Percentiles rank a stretch among this genome's conserved stretches.
phyloP scores from a whole-genome alignment of 2,329 filamentous ascomycete genomes.

The Atkinsonella texensis region DNA sequence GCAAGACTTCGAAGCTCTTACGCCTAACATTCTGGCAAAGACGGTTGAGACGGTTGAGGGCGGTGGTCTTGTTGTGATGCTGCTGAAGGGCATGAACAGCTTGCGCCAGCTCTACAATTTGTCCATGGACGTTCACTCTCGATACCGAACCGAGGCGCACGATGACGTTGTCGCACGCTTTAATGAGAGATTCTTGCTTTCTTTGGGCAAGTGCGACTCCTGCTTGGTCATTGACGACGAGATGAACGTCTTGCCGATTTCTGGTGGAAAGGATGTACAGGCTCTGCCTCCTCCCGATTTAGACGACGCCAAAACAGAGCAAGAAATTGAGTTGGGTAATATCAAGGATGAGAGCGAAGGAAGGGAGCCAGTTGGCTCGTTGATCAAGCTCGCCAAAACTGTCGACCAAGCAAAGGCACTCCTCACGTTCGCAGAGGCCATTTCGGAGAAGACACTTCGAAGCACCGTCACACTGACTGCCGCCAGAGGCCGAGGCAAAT shows the following conservation, averaged over 20 bases:
- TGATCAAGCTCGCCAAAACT: conserved; percentile 77
- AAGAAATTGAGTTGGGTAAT: conserved; percentile 64
- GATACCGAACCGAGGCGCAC: conserved; percentile 93
- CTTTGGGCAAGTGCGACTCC: conserved; percentile 85
- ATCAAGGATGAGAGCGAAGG: conserved; percentile 84
- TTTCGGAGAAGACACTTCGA: conserved; percentile 87
- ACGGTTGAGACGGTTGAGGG: conserved; percentile 98
- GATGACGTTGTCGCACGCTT: conserved; percentile 90
- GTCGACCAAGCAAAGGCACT: conserved; percentile 94
- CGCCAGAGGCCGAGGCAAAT: conserved; percentile 90
- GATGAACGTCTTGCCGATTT: conserved; percentile 92
- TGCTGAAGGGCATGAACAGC: conserved; percentile 93
- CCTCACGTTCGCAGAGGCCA: conserved; percentile 92
- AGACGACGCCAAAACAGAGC: conserved; percentile 59
- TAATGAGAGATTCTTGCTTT: conserved; percentile 95
- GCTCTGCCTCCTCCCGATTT: conserved; percentile 64
- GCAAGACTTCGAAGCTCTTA: conserved; percentile 95
- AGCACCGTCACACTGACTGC: conserved; percentile 92
- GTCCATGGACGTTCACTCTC: conserved; percentile 94
- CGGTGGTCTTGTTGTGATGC: conserved; percentile 76
- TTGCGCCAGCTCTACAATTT: conserved; percentile 94
- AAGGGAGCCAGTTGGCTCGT: conserved; percentile 71
- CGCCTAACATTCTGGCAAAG: conserved; percentile 87
- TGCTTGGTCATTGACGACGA: conserved; percentile 97
- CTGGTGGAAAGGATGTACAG: conserved; percentile 82